Conservation (phyloP, 129 eudicot genomes). For the Tanacetum coccineum region DNA sequence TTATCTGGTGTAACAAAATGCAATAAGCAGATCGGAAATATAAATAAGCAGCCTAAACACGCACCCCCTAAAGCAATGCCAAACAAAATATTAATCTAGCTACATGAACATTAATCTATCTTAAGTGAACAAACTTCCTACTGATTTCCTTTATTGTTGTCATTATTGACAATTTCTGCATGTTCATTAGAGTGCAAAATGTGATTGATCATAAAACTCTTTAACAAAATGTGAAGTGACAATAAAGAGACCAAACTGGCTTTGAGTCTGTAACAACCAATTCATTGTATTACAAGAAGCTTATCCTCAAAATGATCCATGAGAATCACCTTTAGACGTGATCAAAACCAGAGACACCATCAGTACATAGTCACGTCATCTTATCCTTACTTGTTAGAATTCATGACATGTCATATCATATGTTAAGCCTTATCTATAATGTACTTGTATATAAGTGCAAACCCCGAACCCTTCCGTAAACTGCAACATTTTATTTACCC, state of each 20-base stretch:
- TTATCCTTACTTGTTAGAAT: no score
- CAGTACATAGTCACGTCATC: no score
- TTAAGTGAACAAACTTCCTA: no score
- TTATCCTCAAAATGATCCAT: slow-evolving; percentile 2
- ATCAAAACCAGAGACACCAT: background rate
- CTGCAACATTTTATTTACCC: background rate
- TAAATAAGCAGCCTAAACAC: no score
- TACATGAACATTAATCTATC: no score
- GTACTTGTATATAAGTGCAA: background rate
- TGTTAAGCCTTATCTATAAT: background rate
- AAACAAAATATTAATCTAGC: no score
- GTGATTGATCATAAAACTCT: background rate
- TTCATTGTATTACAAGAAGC: background rate
- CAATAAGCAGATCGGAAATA: no score
- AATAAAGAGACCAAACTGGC: background rate
- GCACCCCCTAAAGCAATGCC: no score
- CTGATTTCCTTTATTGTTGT: no score
- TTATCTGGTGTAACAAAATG: no score
- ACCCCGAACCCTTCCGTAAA: slow-evolving; percentile 6
- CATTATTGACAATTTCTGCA: no score
- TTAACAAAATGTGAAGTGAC: background rate
- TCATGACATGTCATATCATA: background rate
- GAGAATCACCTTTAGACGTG: background rate
- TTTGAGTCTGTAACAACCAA: background rate
- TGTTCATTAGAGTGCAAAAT: background rate